phyloP scores from a whole-genome alignment of 768 basidiomycete genomes.

The Suillus placidus region DNA sequence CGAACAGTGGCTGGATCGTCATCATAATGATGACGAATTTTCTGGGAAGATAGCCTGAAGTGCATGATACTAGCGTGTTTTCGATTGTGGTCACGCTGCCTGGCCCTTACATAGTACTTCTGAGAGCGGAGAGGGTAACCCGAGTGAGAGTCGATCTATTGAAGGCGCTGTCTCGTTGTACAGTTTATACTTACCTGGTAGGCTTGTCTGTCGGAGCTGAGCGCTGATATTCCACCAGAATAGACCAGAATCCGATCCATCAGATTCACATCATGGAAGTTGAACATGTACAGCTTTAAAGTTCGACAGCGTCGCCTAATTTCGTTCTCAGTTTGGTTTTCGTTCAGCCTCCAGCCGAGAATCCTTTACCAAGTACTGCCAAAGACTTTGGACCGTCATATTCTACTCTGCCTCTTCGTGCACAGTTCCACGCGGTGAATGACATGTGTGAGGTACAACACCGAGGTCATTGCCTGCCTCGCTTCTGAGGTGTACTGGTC shows the following conservation, averaged over 20 bases:
- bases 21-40: slow-evolving; percentile 27
- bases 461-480: no score
- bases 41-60: slow-evolving; percentile 27
- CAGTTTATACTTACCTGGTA: not conserved
- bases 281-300: not conserved
- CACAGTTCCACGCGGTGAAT: no score
- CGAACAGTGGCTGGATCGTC: slow-evolving; percentile 34
- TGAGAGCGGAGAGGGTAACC: not conserved
- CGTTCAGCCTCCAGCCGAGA: not conserved
- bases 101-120: not conserved
- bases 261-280: no score
- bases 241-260: not conserved
- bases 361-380: no score
- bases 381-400: not conserved
- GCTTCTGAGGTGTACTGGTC: not conserved
- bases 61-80: slow-evolving; percentile 20
- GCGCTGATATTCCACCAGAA: not conserved
- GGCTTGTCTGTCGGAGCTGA: not conserved
- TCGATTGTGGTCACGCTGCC: not conserved
- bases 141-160: not conserved
- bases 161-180: not conserved
- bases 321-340: not conserved
- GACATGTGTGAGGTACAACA: no score
- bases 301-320: no score
- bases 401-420: no score